Evolutionary conservation across 176 grass and related monocot species (phyloP).

Genomic region (Panicum miliaceum): DNA sequence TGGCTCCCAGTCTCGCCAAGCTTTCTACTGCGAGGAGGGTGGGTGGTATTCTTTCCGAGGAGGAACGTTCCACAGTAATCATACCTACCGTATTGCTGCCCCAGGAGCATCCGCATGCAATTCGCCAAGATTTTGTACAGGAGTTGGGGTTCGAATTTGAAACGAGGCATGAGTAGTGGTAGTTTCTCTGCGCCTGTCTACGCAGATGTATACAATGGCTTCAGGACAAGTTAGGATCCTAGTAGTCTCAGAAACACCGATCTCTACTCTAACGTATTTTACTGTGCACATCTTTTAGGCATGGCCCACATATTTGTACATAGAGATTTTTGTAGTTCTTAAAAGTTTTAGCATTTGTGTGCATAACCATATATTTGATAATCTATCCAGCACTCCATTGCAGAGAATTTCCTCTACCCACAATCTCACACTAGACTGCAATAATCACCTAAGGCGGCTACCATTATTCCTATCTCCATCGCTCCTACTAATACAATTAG

Average conservation of each 20-base stretch:
- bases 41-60: neutral
- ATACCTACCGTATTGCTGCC: neutral
- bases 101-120: neutral
- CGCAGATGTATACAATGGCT: neutral
- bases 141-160: neutral
- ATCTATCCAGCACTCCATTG: too few species aligned
- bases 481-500: too few species aligned
- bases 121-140: neutral
- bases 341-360: too few species aligned
- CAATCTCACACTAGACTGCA: too few species aligned
- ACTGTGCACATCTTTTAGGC: too few species aligned
- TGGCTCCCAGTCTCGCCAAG: constrained; percentile 22
- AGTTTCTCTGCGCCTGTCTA: neutral
- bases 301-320: too few species aligned
- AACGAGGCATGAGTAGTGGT: neutral
- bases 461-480: too few species aligned
- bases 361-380: too few species aligned
- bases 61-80: neutral
- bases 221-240: neutral
- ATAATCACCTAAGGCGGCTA: too few species aligned
- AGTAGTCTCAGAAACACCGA: neutral
- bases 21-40: neutral
- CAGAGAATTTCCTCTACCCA: too few species aligned
- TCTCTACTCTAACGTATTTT: neutral
- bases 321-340: too few species aligned